phyloP scores from a whole-genome alignment of 352 stramenopile genomes.

The Pythium periplocum region DNA sequence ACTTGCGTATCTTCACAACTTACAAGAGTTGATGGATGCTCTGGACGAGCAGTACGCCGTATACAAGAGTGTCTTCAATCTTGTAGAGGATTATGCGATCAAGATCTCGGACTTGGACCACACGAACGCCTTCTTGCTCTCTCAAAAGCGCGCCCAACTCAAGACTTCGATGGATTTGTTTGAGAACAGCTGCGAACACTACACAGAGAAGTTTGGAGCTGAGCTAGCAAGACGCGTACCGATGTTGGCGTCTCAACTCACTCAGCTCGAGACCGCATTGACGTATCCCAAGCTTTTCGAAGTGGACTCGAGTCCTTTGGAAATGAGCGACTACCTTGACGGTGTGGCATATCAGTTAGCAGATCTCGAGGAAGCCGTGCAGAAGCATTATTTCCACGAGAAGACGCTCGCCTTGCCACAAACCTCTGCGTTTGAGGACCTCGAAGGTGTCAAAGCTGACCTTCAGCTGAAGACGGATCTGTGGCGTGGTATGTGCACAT shows the following conservation, averaged over 20 bases:
- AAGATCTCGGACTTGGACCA: slow-evolving; percentile 65
- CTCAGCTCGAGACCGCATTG: slow-evolving; percentile 27
- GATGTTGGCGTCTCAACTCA: slow-evolving; percentile 27
- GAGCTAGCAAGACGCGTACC: slow-evolving; percentile 62
- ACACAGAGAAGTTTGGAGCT: slow-evolving; percentile 68
- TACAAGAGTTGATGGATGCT: slow-evolving; percentile 37
- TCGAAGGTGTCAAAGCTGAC: slow-evolving; percentile 67
- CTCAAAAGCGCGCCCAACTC: slow-evolving; percentile 67
- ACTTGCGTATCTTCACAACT: slow-evolving; percentile 45
- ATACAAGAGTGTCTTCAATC: slow-evolving; percentile 47
- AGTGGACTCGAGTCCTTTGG: slow-evolving; percentile 35
- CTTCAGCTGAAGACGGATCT: slow-evolving; percentile 75
- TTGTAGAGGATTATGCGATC: slow-evolving; percentile 67
- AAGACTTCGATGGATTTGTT: slow-evolving; percentile 76
- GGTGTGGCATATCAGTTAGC: slow-evolving; percentile 28
- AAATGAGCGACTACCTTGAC: slow-evolving; percentile 43
- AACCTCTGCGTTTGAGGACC: slow-evolving; percentile 72
- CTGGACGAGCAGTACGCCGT: slow-evolving; percentile 54
- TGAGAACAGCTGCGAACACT: slow-evolving; percentile 62
- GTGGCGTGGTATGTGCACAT: slow-evolving; percentile 73
- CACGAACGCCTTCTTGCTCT: slow-evolving; percentile 69
- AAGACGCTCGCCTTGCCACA: slow-evolving; percentile 49
- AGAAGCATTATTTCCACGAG: slow-evolving; percentile 47
- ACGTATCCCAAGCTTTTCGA: slow-evolving; percentile 36
- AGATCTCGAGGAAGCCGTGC: slow-evolving; percentile 25